Evolutionary conservation across 306 rosid genomes (phyloP).

Genomic region (Pyrus betulifolia): DNA sequence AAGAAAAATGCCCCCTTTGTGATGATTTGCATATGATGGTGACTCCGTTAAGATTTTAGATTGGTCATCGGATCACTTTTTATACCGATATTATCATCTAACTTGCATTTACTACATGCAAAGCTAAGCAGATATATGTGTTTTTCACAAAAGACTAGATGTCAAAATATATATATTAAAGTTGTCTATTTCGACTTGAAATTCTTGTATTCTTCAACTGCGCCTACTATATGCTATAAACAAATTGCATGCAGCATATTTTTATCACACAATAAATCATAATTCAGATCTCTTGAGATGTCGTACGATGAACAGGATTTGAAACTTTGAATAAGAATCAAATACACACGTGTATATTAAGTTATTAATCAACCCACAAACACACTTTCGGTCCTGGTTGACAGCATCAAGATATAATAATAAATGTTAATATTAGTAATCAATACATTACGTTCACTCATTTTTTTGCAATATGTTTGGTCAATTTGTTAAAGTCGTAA

Average conservation of each 20-base stretch:
- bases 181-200: neutral
- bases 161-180: neutral
- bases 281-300: slow-evolving; percentile 22
- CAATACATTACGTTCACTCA: neutral
- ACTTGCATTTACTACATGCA: too few species aligned
- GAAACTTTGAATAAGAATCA: slow-evolving; percentile 48
- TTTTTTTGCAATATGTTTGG: slow-evolving; percentile 6
- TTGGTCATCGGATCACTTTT: too few species aligned
- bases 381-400: slow-evolving; percentile 34
- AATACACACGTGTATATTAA: neutral
- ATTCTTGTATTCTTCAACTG: neutral
- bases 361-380: neutral
- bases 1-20: slow-evolving; percentile 45
- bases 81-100: neutral
- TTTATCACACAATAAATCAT: neutral
- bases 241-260: slow-evolving; percentile 50
- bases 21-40: slow-evolving; percentile 55
- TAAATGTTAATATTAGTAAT: neutral
- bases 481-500: neutral
- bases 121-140: neutral
- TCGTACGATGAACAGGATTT: slow-evolving; percentile 17
- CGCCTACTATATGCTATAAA: slow-evolving; percentile 21
- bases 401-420: slow-evolving; percentile 28
- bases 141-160: neutral
- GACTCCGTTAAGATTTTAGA: slow-evolving; percentile 12